phyloP scores from a whole-genome alignment of 2,329 filamentous ascomycete genomes.

The Fusarium equiseti region DNA sequence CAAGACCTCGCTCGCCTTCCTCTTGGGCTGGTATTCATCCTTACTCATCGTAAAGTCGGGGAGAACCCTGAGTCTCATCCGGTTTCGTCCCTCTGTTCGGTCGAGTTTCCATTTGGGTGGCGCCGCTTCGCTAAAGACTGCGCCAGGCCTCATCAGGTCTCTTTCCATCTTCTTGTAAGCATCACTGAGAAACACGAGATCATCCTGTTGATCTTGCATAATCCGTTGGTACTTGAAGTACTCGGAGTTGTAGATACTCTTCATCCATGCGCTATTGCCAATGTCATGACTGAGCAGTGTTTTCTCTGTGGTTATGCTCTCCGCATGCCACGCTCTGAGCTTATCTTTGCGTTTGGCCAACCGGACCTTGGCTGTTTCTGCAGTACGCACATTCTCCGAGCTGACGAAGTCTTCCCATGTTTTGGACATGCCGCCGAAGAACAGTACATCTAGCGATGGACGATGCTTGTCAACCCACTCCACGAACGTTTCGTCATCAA shows the following conservation, averaged over 20 bases:
- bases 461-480: slow-evolving; percentile 89
- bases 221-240: slow-evolving; percentile 90
- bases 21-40: slow-evolving; percentile 86
- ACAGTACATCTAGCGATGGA: slow-evolving; percentile 81
- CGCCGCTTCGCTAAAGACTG: slow-evolving; percentile 76
- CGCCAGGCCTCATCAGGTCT: slow-evolving; percentile 82
- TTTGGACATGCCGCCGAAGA: slow-evolving; percentile 83
- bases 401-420: slow-evolving; percentile 90
- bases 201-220: slow-evolving; percentile 94
- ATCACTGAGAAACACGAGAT: slow-evolving; percentile 79
- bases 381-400: slow-evolving; percentile 82
- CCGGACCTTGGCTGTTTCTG: slow-evolving; percentile 78
- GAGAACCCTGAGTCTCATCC: slow-evolving; percentile 90
- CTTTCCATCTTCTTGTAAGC: slow-evolving; percentile 83
- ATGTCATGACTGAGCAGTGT: slow-evolving; percentile 85
- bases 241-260: slow-evolving; percentile 93
- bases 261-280: slow-evolving; percentile 90
- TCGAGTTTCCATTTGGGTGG: slow-evolving; percentile 89
- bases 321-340: slow-evolving; percentile 81
- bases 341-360: slow-evolving; percentile 83
- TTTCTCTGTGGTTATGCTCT: slow-evolving; percentile 76
- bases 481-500: slow-evolving; percentile 90
- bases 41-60: slow-evolving; percentile 78
- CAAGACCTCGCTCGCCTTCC: slow-evolving; percentile 66
- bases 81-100: slow-evolving; percentile 92